Base-by-base conservation (phyloP, 345 rosid genomes). In the Salix caprea region DNA sequence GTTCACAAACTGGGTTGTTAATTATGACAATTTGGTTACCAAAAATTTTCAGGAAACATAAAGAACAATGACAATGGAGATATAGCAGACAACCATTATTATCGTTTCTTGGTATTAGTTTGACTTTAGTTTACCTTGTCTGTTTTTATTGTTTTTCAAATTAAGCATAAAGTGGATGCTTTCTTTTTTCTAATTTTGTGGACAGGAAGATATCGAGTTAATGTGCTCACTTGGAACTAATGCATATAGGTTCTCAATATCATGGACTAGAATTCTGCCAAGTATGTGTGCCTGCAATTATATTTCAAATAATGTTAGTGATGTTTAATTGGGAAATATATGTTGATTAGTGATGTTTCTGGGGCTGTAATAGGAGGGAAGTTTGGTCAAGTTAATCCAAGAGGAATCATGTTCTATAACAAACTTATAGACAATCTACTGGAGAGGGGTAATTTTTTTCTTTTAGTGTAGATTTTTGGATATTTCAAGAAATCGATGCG, bases 231-330 rank as follows among this genome's bases (percentile, higher is more conserved):
- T 84, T 65, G 89, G 89, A 24, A 73, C 80, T 21, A 86, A 80
- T 68, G 72, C 89, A 46, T 84, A 86, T 64, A 73, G 87, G 23
- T 81, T 86, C 75, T 86, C 87, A 8, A 83, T 86, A 77, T 86
- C 87, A 12, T 86, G 86, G 89, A 66, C 81, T 21, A 84, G 87
- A 80, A 78, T 86, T 67, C 74, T 85, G 62, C 84, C 88, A 7
- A 76, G 86, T 78, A 79, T 40, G 79, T 84, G 30, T 24, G 2
- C 10, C 13, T 0, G 16, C 32, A 13, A 14, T 11, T n/a, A 66
- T 16, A 69, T 15, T 69, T 3, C 5, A 26, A 3, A 48, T 14
- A 5, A n/a, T 72, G 13, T 2, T 4, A 4, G 19, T n/a, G n/a
- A n/a, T n/a, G n/a, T n/a, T 26, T 28, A 6, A 19, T 40, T 64